phyloP scores from a whole-genome alignment of 2,329 filamentous ascomycete species.

The Neonectria faginata region DNA sequence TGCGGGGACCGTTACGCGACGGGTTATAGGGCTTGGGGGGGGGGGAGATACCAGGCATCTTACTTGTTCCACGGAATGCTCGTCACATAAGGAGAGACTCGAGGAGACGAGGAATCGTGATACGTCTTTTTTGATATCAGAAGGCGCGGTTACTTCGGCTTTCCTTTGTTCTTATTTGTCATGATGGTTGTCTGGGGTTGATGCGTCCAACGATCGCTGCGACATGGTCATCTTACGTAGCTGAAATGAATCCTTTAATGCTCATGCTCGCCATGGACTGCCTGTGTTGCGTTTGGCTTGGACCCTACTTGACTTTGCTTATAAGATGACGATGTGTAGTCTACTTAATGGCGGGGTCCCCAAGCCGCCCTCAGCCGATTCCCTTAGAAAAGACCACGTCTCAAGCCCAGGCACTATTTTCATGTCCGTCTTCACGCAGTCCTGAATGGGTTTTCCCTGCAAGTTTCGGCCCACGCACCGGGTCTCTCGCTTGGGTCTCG shows the following conservation, averaged over 20 bases:
- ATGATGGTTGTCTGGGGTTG: constrained; percentile 52
- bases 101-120: constrained; percentile 51
- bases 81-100: constrained; percentile 49
- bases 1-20: constrained; percentile 39
- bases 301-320: not conserved
- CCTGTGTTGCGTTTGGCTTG: not conserved
- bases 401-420: too few species aligned
- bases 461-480: not conserved
- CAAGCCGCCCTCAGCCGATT: not conserved
- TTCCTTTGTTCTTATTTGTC: constrained; percentile 56
- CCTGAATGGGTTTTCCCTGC: constrained; percentile 1
- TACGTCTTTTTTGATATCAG: constrained; percentile 55
- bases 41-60: constrained; percentile 51
- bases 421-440: not conserved
- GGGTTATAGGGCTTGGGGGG: constrained; percentile 46
- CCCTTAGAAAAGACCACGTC: not conserved
- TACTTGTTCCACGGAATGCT: constrained; percentile 49
- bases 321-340: not conserved
- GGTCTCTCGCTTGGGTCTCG: constrained; percentile 1
- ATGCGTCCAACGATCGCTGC: constrained; percentile 54
- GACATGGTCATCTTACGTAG: constrained; percentile 53
- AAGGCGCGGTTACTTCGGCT: constrained; percentile 55
- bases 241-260: constrained; percentile 54
- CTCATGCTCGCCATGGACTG: constrained; percentile 31
- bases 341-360: not conserved